Evolutionary conservation across 129 eudicot genomes (phyloP), one percentile per base, ranked within the genome.

Genomic region (Heracleum sosnowskyi): DNA sequence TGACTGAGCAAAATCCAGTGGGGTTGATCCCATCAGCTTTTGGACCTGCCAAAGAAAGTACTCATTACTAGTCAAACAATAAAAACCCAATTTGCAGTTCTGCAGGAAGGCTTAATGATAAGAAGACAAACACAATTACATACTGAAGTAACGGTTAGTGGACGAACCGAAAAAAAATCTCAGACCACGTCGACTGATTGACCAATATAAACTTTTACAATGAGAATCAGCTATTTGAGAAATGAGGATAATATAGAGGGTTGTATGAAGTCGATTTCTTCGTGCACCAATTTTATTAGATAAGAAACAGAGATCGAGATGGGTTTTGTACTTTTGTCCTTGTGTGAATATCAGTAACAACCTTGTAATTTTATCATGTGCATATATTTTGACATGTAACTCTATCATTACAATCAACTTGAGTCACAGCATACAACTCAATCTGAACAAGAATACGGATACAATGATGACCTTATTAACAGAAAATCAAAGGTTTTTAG

Each of bases 11-110:
- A 94, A 76, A 81, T 94, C 98, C 87, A 91, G 78, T 28, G 98
- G 96, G 47, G 97, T 87, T 75, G 96, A 83, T 76, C 98, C 98
- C 98, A 94, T 88, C 81, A 94, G 72, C 84, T 94, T 91, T 81
- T 91, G 98, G 75, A 94, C 89, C 98, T 94, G 84, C 79, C 83
- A 60, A 78, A 78, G 45, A 79, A 17, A 60, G 33, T 39, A 44
- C 17, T 85, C 31, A 72, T 73, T 64, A 31, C 16, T 22, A 62
- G 64, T 62, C 57, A 2, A 41, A 40, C 51, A 9, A 11, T 24
- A 34, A 78, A 28, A 75, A 82, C 79, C n/a, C 69, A 51, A 36
- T 37, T 46, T 63, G 29, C 26, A 20, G 51, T 49, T 26, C 39
- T 74, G 74, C 49, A 39, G 20, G 33, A n/a, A 68, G 63, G 42